Evolutionary conservation across 176 grass and related monocot species (phyloP), one percentile per base, ranked within the genome.

Genomic region (Lolium rigidum): DNA sequence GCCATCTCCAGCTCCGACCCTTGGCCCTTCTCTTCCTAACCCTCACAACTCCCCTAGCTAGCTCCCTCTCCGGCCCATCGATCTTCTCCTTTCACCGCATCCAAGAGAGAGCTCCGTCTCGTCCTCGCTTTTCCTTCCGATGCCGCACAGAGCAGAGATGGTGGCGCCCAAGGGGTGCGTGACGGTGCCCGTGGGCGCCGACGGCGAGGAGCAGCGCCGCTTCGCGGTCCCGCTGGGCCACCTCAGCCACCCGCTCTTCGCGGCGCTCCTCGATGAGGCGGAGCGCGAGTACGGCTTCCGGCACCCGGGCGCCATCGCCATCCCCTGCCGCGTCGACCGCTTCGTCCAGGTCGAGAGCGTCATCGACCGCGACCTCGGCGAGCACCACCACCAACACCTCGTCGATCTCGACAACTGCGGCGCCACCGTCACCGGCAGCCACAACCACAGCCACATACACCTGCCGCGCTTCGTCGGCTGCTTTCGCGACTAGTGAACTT

Each of bases 161-260:
- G 67, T 82, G 85, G 87, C 88, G 64, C 90, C 86, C 18, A 99
- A 94, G 90, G 97, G 97, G 47, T 96, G 87, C 80, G 88, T 96
- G 81, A 88, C 87, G 84, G 84, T 99, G 22, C 73, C 82, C 49
- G 97, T 99, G 13, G 94, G 97, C 2, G 81, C 49, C 3, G 92
- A 94, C 1, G 97, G 92, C 38, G 97, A 96, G 82, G 82, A 96
- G 82, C 92, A 80, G 86, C 84, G 86, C 54, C 86, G 92, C 1
- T 96, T 96, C 70, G 92, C 95, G 5, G 94, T 99, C 4, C 97
- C 94, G 79, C 88, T 99, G 9, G 87, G 28, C 9, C 90, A 94
- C 90, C 89, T 99, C 69, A 89, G 81, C 67, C 97, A 99, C 91
- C 97, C 94, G 75, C 88, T 99, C 20, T 99, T 99, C 92, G 76